phyloP scores from a whole-genome alignment of 1,284 basidiomycete species.

The Trichosporon faecale region DNA sequence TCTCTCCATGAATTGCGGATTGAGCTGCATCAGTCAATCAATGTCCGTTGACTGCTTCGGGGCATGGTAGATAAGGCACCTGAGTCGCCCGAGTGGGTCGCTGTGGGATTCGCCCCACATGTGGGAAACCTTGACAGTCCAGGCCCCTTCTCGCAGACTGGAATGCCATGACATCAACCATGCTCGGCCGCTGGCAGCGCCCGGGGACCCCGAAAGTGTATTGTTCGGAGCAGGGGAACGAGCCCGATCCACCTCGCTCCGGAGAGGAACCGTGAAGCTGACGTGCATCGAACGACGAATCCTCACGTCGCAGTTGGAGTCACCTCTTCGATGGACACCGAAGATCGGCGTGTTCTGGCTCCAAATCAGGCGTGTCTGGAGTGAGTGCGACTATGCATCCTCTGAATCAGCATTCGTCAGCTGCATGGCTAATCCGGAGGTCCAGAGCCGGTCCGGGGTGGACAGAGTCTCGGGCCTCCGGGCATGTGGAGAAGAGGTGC shows the following conservation, averaged over 20 bases:
- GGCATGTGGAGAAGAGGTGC: not conserved
- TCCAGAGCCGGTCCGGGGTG: not conserved
- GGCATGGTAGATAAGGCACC: not conserved
- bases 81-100: not conserved
- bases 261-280: not conserved
- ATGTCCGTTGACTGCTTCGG: not conserved
- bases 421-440: not conserved
- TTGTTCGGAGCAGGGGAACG: not conserved
- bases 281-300: constrained; percentile 8
- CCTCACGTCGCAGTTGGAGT: not conserved
- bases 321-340: not conserved
- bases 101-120: not conserved
- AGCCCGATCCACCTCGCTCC: not conserved
- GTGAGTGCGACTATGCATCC: not conserved
- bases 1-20: not conserved
- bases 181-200: not conserved
- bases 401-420: not conserved
- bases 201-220: not conserved
- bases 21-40: not conserved
- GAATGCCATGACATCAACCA: not conserved
- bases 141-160: not conserved
- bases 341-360: not conserved
- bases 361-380: not conserved
- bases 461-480: not conserved
- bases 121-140: not conserved